Percentiles rank a stretch among this genome's conserved stretches.
phyloP scores from a whole-genome alignment of 2,329 filamentous ascomycete species.

The Arthrobotrys iridis region DNA sequence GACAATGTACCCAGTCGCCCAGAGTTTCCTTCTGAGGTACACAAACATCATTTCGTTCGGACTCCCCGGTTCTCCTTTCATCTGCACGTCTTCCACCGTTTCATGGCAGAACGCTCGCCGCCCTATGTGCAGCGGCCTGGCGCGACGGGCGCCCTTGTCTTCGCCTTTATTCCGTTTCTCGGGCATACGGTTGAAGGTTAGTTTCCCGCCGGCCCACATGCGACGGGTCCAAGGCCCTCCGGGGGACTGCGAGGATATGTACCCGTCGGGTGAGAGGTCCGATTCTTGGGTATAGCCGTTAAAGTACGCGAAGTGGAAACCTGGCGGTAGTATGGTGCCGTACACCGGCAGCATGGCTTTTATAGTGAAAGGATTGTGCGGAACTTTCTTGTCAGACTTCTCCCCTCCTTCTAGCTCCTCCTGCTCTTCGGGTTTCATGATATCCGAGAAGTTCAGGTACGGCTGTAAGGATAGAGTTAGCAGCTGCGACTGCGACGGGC shows the following conservation, averaged over 20 bases:
- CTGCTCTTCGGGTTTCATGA: background rate
- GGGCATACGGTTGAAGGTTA: conserved; percentile 67
- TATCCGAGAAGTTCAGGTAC: conserved; percentile 45
- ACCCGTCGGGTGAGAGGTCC: conserved; percentile 80
- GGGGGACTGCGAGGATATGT: conserved; percentile 80
- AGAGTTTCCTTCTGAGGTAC: conserved; percentile 39
- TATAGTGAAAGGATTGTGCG: conserved; percentile 58
- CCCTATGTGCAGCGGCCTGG: conserved; percentile 57
- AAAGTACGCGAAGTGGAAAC: conserved; percentile 89
- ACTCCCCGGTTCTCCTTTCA: conserved; percentile 52
- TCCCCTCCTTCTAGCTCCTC: too few species aligned
- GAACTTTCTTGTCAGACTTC: conserved; percentile 52
- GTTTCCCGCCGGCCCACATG: conserved; percentile 86
- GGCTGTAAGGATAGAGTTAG: conserved; percentile 70
- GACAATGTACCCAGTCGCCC: conserved; percentile 56
- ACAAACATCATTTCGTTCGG: conserved; percentile 54
- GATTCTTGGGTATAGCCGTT: conserved; percentile 73
- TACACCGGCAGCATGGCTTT: conserved; percentile 59
- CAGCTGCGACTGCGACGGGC: conserved; percentile 72
- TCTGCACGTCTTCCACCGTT: conserved; percentile 66
- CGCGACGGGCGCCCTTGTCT: conserved; percentile 64
- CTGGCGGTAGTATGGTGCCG: conserved; percentile 65
- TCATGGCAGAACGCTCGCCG: conserved; percentile 63
- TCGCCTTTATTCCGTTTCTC: conserved; percentile 55
- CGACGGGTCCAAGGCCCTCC: conserved; percentile 76